Evolutionary conservation across 2,329 filamentous ascomycete species (phyloP).

Genomic region (Cytospora chrysosperma): DNA sequence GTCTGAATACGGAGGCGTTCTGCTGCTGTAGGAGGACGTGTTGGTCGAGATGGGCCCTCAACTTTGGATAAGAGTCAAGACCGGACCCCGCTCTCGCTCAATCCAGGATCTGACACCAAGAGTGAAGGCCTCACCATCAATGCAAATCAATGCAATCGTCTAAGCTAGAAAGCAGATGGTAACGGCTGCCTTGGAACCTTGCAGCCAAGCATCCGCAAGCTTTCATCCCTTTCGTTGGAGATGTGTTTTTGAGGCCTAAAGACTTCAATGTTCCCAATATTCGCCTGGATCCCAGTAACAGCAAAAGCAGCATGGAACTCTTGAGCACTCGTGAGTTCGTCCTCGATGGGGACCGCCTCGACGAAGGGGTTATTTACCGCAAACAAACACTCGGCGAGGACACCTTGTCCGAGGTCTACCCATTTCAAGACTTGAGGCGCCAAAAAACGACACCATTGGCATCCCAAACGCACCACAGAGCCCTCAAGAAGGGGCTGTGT

Average conservation of each 20-base stretch:
- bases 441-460: neutral
- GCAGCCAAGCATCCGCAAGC: neutral
- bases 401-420: neutral
- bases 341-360: neutral
- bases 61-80: too few relatives aligned
- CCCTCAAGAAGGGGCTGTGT: neutral
- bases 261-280: neutral
- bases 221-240: neutral
- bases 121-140: neutral
- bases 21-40: neutral
- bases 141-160: neutral
- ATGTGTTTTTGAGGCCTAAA: neutral
- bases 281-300: neutral
- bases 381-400: neutral
- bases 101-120: neutral
- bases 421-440: neutral
- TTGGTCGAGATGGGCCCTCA: too few relatives aligned
- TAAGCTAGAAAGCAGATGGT: neutral
- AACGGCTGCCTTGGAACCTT: neutral
- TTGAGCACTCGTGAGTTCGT: neutral
- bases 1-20: neutral
- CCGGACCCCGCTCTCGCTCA: neutral
- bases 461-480: neutral
- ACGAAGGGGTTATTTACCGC: neutral
- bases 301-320: neutral